A percentile compares a stretch with the other conserved stretches of the same genome.
These are phyloP conservation scores for Lenwebbia sp. DNA, from an alignment of 345 rosid species.

Conservation along the genomic window DNA sequence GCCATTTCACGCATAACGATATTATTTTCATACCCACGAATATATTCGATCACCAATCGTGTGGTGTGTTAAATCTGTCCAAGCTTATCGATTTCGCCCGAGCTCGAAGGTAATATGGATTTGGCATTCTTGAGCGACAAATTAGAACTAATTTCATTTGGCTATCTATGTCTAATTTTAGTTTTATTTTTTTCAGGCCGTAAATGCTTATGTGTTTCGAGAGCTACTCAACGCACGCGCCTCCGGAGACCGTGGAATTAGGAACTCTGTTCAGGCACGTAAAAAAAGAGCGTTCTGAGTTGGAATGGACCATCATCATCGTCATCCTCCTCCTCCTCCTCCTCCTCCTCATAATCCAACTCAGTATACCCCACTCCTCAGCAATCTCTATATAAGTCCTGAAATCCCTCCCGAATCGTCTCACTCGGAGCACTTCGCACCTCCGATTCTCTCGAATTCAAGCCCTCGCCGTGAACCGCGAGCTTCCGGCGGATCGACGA, in stretches of 20 bases:
- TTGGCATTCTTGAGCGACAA: neutral
- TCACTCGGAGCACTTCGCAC: neutral
- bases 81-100: fast-evolving
- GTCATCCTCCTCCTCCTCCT: neutral
- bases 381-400: no score
- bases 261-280: neutral
- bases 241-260: neutral
- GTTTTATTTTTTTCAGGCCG: neutral
- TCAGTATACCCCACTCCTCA: neutral
- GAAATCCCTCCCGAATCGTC: neutral
- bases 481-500: neutral
- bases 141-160: neutral
- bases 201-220: neutral
- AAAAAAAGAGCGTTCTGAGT: no score
- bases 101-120: neutral
- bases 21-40: no score
- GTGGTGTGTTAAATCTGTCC: no score
- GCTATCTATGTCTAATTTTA: neutral
- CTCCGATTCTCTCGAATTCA: neutral
- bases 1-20: no score
- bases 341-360: neutral
- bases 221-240: neutral
- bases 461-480: neutral
- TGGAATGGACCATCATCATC: neutral
- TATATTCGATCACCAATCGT: no score